Conservation (phyloP, 1,284 basidiomycete genomes). For the Puccinia polysora region DNA sequence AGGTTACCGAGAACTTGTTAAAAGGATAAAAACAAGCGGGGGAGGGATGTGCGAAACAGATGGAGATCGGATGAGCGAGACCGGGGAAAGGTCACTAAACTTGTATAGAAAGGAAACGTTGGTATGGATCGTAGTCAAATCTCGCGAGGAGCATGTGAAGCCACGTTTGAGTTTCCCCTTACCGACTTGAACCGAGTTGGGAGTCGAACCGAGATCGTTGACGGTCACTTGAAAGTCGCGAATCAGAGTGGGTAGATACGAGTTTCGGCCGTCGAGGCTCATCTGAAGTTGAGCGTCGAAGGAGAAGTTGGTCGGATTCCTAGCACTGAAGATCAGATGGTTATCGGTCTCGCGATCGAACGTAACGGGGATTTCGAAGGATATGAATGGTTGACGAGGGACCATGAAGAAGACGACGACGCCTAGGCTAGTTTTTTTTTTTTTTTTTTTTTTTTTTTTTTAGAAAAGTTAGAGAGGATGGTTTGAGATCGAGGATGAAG, state of each 20-base stretch:
- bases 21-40: no score
- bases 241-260: conserved; percentile 12
- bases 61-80: no score
- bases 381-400: conserved; percentile 31
- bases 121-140: background rate
- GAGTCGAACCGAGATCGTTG: conserved; percentile 26
- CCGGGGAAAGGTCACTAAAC: background rate
- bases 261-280: conserved; percentile 12
- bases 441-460: no score
- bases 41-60: no score
- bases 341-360: background rate
- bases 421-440: background rate
- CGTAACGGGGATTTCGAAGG: conserved; percentile 15
- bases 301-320: conserved; percentile 21
- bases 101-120: conserved; percentile 26
- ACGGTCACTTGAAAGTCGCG: conserved; percentile 4
- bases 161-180: background rate
- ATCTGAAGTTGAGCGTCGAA: conserved; percentile 26
- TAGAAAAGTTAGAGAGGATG: no score
- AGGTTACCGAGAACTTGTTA: no score
- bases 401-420: conserved; percentile 27
- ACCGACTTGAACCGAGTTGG: conserved; percentile 8
- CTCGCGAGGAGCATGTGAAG: background rate
- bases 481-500: background rate
- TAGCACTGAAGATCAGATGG: conserved; percentile 12